Evolutionary conservation across 164 flowering plant genomes (phyloP), one percentile per base, ranked within the genome.

Genomic region (Piper longum): DNA sequence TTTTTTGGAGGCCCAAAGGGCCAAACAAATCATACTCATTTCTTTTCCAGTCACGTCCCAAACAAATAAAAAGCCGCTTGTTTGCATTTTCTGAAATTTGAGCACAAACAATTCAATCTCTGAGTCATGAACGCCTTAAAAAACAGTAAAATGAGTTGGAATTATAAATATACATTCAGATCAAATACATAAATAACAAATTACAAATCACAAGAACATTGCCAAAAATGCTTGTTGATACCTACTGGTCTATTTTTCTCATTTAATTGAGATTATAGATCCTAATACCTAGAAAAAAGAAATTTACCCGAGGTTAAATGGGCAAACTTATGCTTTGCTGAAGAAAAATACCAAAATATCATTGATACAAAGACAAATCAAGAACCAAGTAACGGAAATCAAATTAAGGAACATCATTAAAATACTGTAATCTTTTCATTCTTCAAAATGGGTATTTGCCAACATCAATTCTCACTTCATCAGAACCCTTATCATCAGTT

Each of bases 41-140:
- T n/a, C n/a, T n/a, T n/a, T n/a, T n/a, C n/a, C n/a, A n/a, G n/a
- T n/a, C n/a, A n/a, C n/a, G n/a, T n/a, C n/a, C n/a, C n/a, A n/a
- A n/a, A n/a, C n/a, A n/a, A n/a, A n/a, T n/a, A n/a, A n/a, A n/a
- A n/a, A n/a, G n/a, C 91, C 96, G 0, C 93, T 74, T 62, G 88
- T 77, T 76, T 97, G 83, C 75, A 90, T 95, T 85, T 70, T 90
- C 51, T 70, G 86, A 72, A 93, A 80, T 64, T 91, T 95, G 66
- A 95, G 72, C 68, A 60, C 97, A 83, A 64, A 95, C 95, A 97
- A 95, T 95, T 97, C 97, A 95, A 68, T 95, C 97, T 71, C n/a
- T 95, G 99, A 69, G 92, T 85, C 56, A 97, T 88, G 79, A 90
- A 95, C 54, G 83, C 97, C 98, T 93, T 73, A n/a, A n/a, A 12